Conservation (phyloP, 148 eudicot species). For the Persicaria tinctoria region DNA sequence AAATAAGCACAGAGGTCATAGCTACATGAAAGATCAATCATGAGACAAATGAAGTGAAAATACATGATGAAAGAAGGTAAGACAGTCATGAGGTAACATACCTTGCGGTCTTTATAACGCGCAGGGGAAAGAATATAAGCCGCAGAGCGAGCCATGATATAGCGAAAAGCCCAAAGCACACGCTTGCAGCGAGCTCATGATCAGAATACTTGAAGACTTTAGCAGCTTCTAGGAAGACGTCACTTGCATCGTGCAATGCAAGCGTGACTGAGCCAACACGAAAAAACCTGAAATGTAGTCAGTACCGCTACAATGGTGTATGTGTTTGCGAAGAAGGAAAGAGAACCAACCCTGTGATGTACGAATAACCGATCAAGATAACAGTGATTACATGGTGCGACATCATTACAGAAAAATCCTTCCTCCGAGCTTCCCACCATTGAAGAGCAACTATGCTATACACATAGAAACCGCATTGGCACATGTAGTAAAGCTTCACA, state of each 20-base stretch:
- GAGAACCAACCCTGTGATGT: conserved; percentile 49
- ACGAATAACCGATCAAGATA: conserved; percentile 64
- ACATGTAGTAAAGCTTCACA: conserved; percentile 68
- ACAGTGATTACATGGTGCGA: conserved; percentile 92
- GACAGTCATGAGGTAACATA: conserved; percentile 20
- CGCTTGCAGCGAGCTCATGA: conserved; percentile 81
- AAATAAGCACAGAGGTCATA: conserved; percentile 32
- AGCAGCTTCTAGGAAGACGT: conserved; percentile 89
- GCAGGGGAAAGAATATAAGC: conserved; percentile 76
- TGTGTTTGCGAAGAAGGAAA: neutral
- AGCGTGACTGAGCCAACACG: conserved; percentile 69
- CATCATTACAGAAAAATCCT: conserved; percentile 93
- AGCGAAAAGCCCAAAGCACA: conserved; percentile 75
- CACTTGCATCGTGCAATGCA: conserved; percentile 94
- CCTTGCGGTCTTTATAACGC: conserved; percentile 77
- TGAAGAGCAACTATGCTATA: conserved; percentile 88
- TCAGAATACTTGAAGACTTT: conserved; percentile 89
- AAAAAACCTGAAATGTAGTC: conserved; percentile 46
- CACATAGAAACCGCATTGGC: conserved; percentile 89
- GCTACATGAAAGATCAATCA: conserved; percentile 36
- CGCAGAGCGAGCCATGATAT: conserved; percentile 82
- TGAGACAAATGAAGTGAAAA: neutral
- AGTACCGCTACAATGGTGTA: too few species aligned
- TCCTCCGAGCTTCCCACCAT: conserved; percentile 90
- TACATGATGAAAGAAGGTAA: neutral